Percentiles rank a stretch among this genome's conserved stretches.
phyloP scores from a whole-genome alignment of 2,329 filamentous ascomycete genomes.

The Phaeosphaeriaceae sp. region DNA sequence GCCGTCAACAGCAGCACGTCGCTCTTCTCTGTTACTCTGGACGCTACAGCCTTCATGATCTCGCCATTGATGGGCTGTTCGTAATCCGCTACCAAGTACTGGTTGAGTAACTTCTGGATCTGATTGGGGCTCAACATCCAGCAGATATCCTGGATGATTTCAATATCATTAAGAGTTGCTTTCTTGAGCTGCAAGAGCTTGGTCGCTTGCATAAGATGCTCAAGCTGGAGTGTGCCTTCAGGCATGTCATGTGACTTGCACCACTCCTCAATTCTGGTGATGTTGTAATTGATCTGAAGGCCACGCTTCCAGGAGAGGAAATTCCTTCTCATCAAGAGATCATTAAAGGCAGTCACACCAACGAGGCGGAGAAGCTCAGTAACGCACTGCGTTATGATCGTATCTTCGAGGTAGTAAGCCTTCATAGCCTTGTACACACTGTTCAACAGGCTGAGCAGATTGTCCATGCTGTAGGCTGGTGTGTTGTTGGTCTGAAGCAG shows the following conservation, averaged over 20 bases:
- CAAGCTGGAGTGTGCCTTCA: conserved; percentile 93
- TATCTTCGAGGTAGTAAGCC: conserved; percentile 95
- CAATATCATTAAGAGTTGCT: conserved; percentile 97
- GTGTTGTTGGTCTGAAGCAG: conserved; percentile 86
- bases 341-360: conserved; percentile 97
- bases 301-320: conserved; percentile 99
- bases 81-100: conserved; percentile 98
- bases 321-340: conserved; percentile 95
- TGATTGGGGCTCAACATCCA: conserved; percentile 99
- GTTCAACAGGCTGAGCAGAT: conserved; percentile 92
- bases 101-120: conserved; percentile 98
- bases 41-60: conserved; percentile 99
- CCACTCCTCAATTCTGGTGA: conserved; percentile 99
- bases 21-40: conserved; percentile 96
- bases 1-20: conserved; percentile 92
- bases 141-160: conserved; percentile 99
- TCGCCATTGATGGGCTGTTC: conserved; percentile 99
- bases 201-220: conserved; percentile 99
- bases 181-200: conserved; percentile 99
- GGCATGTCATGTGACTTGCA: conserved; percentile 99
- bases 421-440: conserved; percentile 99
- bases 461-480: conserved; percentile 99
- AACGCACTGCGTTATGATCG: conserved; percentile 93
- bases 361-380: conserved; percentile 92
- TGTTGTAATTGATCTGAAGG: conserved; percentile 99